Conservation (phyloP, 2,329 filamentous ascomycete genomes). For the Aureobasidium lini region DNA sequence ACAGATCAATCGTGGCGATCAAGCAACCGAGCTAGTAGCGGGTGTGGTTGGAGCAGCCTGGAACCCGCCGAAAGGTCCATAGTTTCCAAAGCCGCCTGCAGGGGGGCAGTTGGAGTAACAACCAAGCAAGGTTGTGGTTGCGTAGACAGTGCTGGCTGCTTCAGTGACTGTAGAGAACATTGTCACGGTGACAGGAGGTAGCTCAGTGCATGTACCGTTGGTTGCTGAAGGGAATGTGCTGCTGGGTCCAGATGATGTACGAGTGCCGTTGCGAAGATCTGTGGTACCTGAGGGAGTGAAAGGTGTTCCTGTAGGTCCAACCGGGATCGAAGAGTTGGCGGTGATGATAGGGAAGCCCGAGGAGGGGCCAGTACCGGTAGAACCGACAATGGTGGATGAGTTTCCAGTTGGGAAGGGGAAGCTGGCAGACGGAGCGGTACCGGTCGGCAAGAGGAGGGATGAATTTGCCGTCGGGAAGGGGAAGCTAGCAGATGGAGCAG, state of each 20-base stretch:
- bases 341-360: background rate
- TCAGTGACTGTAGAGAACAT: constrained; percentile 1
- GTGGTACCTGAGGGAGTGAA: background rate
- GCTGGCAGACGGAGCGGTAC: constrained; percentile 2
- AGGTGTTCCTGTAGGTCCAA: background rate
- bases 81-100: background rate
- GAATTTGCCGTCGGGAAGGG: background rate
- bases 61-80: constrained; percentile 3
- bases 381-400: background rate
- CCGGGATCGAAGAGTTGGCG: background rate
- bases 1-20: background rate
- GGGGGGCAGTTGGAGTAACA: constrained; percentile 17
- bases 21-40: background rate
- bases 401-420: constrained; percentile 5
- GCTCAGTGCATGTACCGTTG: constrained; percentile 2
- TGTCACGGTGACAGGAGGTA: background rate
- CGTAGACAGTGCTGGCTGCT: constrained; percentile 8
- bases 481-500: background rate
- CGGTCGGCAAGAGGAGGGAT: background rate
- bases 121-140: constrained; percentile 11
- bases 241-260: background rate
- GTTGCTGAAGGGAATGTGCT: background rate
- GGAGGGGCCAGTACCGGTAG: background rate
- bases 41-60: background rate
- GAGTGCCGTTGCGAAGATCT: constrained; percentile 6